Evolutionary conservation across 1,284 basidiomycete genomes (phyloP).

Genomic region (Naganishia liquefaciens): DNA sequence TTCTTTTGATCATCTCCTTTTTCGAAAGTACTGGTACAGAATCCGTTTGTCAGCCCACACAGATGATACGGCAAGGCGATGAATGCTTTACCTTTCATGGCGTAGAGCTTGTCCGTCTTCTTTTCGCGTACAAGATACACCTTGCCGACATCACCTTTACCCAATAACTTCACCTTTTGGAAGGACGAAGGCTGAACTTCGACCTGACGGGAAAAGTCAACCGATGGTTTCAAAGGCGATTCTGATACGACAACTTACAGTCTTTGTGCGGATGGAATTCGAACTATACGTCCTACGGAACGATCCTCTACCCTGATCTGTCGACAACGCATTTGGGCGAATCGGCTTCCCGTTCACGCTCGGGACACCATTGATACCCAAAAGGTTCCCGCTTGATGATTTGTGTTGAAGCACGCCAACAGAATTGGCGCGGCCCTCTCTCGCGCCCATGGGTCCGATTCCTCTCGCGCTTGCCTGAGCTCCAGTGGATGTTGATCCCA

Average conservation of each 20-base stretch:
- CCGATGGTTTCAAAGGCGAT: too few species aligned
- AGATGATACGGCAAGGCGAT: background rate
- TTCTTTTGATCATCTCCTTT: constrained; percentile 97
- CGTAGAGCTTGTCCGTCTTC: constrained; percentile 87
- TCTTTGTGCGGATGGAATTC: constrained; percentile 93
- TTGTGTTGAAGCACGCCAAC: constrained; percentile 35
- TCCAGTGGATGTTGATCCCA: constrained; percentile 23
- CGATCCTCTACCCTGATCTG: constrained; percentile 61
- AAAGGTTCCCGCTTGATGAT: constrained; percentile 10
- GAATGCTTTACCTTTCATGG: constrained; percentile 81
- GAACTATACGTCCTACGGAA: constrained; percentile 95
- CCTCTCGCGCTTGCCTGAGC: constrained; percentile 16
- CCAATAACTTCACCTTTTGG: constrained; percentile 90
- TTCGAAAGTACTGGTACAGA: constrained; percentile 76
- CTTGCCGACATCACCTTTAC: constrained; percentile 93
- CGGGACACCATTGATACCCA: constrained; percentile 21
- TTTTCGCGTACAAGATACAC: constrained; percentile 95
- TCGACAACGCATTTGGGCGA: constrained; percentile 7
- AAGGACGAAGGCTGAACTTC: constrained; percentile 89
- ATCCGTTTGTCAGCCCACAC: background rate
- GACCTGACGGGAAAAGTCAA: constrained; percentile 58
- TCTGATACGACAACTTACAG: constrained; percentile 59
- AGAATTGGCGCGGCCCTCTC: constrained; percentile 52
- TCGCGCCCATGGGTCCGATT: constrained; percentile 29
- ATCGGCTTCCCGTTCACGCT: constrained; percentile 18